Evolutionary conservation across 345 rosid genomes (phyloP), one percentile per base, ranked within the genome.

Genomic region (Camelina hispida): DNA sequence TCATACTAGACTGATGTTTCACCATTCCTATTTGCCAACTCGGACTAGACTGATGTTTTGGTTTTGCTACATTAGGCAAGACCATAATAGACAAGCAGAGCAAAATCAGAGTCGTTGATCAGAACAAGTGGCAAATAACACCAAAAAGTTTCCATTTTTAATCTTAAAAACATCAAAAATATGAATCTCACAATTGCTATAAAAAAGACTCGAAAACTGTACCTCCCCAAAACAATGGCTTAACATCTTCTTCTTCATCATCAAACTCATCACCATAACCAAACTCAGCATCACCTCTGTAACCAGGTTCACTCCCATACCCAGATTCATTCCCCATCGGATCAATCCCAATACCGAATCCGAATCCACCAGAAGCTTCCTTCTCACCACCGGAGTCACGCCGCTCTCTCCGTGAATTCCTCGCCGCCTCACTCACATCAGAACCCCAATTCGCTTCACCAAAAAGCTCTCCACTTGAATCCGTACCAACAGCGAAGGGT

Each of bases 281-380:
- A 32, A 91, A 85, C 86, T 94, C 99, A 0, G 85, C 96, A 85
- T 91, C 99, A 10, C 99, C 99, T 52, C 99, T 87, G 32, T 95
- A 95, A 3, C 97, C 99, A 2, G 97, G 93, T 57, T 95, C 99
- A 63, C 96, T 94, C n/a, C 95, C 96, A 47, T 91, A 94, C 20
- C 98, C 97, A 13, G 97, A 88, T 66, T 94, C 97, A 20, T 81
- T 89, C 18, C 91, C 97, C 68, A 66, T 88, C 51, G 84, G 81
- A 47, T 90, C 97, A 8, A 78, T 74, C 46, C 84, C 90, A 56
- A 88, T 87, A 44, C 83, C 85, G 48, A 53, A 64, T 17, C 81
- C 85, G 15, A 56, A 58, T 2, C 83, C 57, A 0, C 83, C 60
- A 50, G 84, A 91, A 79, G 75, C 84, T 79, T 89, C 90, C 23